Evolutionary conservation across 176 grass and related monocot species (phyloP).

Genomic region (Oryza meridionalis): DNA sequence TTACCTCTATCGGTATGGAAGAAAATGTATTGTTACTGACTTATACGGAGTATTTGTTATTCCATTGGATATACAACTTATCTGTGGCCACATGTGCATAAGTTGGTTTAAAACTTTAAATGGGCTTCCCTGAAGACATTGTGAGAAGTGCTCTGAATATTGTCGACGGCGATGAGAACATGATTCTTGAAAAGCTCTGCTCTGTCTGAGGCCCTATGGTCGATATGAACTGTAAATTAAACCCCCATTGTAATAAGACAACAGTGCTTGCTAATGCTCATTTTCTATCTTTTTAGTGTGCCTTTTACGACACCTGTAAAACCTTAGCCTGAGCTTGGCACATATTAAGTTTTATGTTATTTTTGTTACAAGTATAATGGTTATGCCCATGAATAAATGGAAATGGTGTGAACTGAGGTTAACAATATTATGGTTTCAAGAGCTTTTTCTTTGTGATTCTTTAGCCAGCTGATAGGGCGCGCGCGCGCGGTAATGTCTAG

Average conservation of each 20-base stretch:
- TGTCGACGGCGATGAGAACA: conserved; percentile 90
- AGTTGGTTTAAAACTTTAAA: conserved; percentile 62
- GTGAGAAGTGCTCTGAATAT: conserved; percentile 82
- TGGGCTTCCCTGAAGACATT: conserved; percentile 92
- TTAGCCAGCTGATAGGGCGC: no score
- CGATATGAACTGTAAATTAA: conserved; percentile 48
- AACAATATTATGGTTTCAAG: no score
- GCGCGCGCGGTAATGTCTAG: no score
- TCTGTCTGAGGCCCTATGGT: conserved; percentile 48
- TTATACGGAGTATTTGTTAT: background rate
- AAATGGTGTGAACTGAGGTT: no score
- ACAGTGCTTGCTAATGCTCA: conserved; percentile 34
- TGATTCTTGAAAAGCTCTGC: conserved; percentile 91
- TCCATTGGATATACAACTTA: conserved; percentile 4
- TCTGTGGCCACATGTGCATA: conserved; percentile 61
- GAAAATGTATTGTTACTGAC: conserved; percentile 64
- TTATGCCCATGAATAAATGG: no score
- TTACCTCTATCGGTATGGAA: conserved; percentile 71
- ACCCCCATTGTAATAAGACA: conserved; percentile 39
- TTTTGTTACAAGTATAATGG: no score
- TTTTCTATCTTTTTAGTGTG: conserved; percentile 38
- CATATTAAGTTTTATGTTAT: no score
- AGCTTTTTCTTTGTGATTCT: no score
- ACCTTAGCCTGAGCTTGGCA: no score
- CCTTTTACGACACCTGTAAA: conserved; percentile 16